Percentiles rank a stretch among this genome's conserved stretches.
Evolutionary conservation across 257 asterid genomes (phyloP).

Genomic region (Lycium ferocissimum): DNA sequence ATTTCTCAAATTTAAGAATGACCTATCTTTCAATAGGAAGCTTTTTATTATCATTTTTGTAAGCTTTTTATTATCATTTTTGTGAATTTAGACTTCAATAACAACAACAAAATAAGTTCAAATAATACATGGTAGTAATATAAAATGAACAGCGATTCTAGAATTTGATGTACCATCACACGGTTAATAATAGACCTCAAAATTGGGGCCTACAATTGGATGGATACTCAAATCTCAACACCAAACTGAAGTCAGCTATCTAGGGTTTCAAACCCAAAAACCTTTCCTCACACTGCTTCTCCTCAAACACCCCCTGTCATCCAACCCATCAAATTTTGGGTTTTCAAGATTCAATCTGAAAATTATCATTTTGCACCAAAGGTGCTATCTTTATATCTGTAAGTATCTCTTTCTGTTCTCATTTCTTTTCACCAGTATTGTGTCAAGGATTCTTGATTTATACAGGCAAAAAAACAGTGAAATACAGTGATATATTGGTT

Average conservation of each 20-base stretch:
- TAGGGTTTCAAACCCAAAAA: constrained; percentile 45
- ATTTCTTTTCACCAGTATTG: background rate
- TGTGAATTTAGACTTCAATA: too few species aligned
- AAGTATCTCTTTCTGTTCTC: constrained; percentile 39
- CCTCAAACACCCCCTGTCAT: constrained; percentile 21
- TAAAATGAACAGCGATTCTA: background rate
- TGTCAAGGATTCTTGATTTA: constrained; percentile 24
- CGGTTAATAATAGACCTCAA: background rate
- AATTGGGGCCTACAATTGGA: background rate
- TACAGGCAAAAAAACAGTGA: background rate
- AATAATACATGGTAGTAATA: too few species aligned
- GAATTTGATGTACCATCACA: background rate
- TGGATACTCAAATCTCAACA: background rate
- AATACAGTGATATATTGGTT: background rate
- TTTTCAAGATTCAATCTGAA: constrained; percentile 33
- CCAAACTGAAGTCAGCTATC: constrained; percentile 11
- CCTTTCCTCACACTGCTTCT: constrained; percentile 20
- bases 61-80: too few species aligned
- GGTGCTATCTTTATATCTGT: constrained; percentile 40
- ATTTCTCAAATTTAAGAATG: too few species aligned
- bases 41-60: too few species aligned
- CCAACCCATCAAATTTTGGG: constrained; percentile 21
- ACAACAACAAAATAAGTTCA: too few species aligned
- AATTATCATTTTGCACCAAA: background rate
- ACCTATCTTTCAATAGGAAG: too few species aligned